Conservation (phyloP, 2,329 filamentous ascomycete species). For the Aspergillus melleus region DNA sequence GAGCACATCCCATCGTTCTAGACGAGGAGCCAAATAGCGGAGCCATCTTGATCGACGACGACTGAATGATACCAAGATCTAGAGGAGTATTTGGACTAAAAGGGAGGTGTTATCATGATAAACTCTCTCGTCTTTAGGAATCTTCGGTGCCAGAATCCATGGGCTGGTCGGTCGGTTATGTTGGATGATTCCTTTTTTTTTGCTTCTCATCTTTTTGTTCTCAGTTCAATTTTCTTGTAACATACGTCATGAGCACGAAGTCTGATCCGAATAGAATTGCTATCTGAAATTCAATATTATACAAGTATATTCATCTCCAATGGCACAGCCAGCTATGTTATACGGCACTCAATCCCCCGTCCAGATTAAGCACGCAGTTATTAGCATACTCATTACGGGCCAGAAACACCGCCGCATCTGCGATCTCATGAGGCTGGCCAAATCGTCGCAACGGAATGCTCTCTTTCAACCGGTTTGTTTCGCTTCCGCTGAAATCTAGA, state of each 20-base stretch:
- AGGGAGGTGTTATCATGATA: neutral
- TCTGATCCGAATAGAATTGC: constrained; percentile 11
- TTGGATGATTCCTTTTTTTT: neutral
- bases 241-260: constrained; percentile 16
- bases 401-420: constrained; percentile 78
- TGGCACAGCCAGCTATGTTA: constrained; percentile 35
- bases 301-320: neutral
- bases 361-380: constrained; percentile 82
- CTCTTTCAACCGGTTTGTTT: constrained; percentile 33
- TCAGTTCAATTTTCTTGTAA: constrained; percentile 15
- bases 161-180: neutral
- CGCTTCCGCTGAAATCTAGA: constrained; percentile 43
- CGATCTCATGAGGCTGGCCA: constrained; percentile 69
- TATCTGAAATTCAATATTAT: neutral
- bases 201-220: neutral
- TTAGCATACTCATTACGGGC: constrained; percentile 78
- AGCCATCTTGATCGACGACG: constrained; percentile 65
- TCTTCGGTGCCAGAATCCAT: neutral
- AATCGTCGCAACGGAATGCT: constrained; percentile 67
- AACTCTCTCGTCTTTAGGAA: neutral
- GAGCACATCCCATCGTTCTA: constrained; percentile 41
- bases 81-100: neutral
- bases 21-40: constrained; percentile 54
- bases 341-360: constrained; percentile 75
- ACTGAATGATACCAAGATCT: constrained; percentile 10